Conservation (phyloP, 805 yeast species). For the Wilhelminamyces savonicus region DNA sequence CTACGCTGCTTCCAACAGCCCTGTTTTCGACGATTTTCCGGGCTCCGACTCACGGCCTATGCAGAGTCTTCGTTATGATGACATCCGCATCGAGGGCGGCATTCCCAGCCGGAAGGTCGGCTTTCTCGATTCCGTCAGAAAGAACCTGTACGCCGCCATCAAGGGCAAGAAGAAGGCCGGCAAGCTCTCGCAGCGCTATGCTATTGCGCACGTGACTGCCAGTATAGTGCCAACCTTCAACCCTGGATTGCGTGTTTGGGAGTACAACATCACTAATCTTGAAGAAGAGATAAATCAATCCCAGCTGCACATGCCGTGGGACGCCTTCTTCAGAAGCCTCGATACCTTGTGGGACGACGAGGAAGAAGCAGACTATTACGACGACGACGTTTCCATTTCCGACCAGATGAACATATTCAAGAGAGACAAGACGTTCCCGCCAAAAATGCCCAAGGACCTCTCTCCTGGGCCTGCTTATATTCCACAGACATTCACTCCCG, state of each 20-base stretch:
- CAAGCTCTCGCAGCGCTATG: constrained; percentile 48
- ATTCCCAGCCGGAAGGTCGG: constrained; percentile 60
- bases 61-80: no score
- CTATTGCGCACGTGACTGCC: constrained; percentile 63
- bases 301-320: constrained; percentile 46
- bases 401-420: constrained; percentile 7
- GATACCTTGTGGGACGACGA: constrained; percentile 23
- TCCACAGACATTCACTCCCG: constrained; percentile 68
- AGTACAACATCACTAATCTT: constrained; percentile 64
- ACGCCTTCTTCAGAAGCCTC: constrained; percentile 44
- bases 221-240: constrained; percentile 82
- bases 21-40: constrained; percentile 10
- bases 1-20: constrained; percentile 5
- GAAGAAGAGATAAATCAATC: constrained; percentile 13
- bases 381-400: constrained; percentile 2
- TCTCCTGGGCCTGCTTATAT: constrained; percentile 72
- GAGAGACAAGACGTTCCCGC: constrained; percentile 59
- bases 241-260: constrained; percentile 82
- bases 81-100: constrained; percentile 46
- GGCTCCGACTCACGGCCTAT: no score
- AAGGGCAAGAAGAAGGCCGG: constrained; percentile 42
- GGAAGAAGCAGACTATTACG: constrained; percentile 12
- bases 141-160: constrained; percentile 43
- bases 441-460: constrained; percentile 45
- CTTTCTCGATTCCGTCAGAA: constrained; percentile 55